Evolutionary conservation across 495 filamentous ascomycete species (phyloP).

Genomic region (Daldinia caldariorum): DNA sequence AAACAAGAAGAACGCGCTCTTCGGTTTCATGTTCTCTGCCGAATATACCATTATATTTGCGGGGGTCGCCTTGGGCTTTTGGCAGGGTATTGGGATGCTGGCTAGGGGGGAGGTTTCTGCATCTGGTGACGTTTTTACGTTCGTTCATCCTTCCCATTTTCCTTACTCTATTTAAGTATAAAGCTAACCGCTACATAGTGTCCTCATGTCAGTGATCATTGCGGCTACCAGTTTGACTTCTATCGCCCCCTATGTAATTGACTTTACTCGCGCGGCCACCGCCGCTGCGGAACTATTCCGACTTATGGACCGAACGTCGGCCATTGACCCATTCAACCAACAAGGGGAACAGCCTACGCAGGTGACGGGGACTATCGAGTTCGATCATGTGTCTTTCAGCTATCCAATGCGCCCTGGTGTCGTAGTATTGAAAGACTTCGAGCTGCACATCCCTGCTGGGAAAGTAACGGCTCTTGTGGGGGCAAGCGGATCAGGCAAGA

Average conservation of each 20-base stretch:
- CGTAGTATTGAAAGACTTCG: constrained; percentile 56
- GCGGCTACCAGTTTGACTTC: constrained; percentile 45
- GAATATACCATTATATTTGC: constrained; percentile 1
- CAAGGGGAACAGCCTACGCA: constrained; percentile 47
- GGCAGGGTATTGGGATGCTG: constrained; percentile 2
- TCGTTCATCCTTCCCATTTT: background rate
- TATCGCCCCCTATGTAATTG: constrained; percentile 44
- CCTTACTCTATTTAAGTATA: background rate
- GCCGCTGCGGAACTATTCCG: constrained; percentile 48
- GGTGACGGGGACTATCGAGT: constrained; percentile 54
- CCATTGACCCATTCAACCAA: constrained; percentile 61
- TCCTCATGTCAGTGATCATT: constrained; percentile 62
- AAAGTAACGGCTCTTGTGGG: constrained; percentile 80
- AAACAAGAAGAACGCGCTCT: background rate
- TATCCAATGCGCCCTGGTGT: constrained; percentile 68
- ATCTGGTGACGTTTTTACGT: constrained; percentile 1
- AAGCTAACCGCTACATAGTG: background rate
- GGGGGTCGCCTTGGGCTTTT: background rate
- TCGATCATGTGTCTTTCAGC: constrained; percentile 56
- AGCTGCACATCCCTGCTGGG: constrained; percentile 66
- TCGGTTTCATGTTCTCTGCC: background rate
- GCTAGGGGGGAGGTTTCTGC: background rate
- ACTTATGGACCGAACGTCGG: constrained; percentile 43
- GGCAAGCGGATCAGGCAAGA: constrained; percentile 59
- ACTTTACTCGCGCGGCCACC: constrained; percentile 46